These are phyloP conservation scores for Venturia oleaginea DNA, from an alignment of 2,329 filamentous ascomycete species.

Conservation along the genomic window DNA sequence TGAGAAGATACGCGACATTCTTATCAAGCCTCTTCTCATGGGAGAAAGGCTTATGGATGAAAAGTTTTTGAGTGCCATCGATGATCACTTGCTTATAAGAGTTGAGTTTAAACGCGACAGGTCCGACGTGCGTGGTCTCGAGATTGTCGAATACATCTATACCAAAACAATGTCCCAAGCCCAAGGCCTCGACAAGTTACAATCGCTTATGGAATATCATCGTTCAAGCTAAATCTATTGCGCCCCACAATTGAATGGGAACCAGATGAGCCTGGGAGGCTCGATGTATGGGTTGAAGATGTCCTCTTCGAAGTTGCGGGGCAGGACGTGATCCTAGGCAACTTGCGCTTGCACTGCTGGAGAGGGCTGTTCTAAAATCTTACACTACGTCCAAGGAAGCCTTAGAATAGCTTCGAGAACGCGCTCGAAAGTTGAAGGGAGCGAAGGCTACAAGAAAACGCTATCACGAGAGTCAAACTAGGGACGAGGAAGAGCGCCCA, in stretches of 20 bases:
- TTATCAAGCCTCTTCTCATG: neutral
- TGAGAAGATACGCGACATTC: neutral
- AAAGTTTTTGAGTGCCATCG: neutral
- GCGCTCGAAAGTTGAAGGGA: too few species aligned
- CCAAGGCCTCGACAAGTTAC: neutral
- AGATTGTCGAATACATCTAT: neutral
- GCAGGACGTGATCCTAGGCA: neutral
- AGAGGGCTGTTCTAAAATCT: too few species aligned
- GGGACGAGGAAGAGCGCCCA: too few species aligned
- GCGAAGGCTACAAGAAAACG: too few species aligned
- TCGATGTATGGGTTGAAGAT: neutral
- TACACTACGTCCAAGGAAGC: too few species aligned
- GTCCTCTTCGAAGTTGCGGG: neutral
- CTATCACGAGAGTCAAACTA: too few species aligned
- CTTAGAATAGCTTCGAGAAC: too few species aligned
- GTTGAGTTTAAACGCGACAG: too few species aligned
- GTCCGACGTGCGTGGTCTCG: too few species aligned
- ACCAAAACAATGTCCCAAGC: neutral
- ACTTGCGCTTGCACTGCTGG: neutral
- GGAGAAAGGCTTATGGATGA: neutral
- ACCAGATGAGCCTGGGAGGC: too few species aligned
- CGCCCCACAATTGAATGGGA: too few species aligned
- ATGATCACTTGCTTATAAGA: too few species aligned
- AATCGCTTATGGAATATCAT: neutral
- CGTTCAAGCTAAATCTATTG: neutral